Base-by-base conservation (phyloP, 2,329 filamentous ascomycete genomes). In the Diplodia scrobiculata region DNA sequence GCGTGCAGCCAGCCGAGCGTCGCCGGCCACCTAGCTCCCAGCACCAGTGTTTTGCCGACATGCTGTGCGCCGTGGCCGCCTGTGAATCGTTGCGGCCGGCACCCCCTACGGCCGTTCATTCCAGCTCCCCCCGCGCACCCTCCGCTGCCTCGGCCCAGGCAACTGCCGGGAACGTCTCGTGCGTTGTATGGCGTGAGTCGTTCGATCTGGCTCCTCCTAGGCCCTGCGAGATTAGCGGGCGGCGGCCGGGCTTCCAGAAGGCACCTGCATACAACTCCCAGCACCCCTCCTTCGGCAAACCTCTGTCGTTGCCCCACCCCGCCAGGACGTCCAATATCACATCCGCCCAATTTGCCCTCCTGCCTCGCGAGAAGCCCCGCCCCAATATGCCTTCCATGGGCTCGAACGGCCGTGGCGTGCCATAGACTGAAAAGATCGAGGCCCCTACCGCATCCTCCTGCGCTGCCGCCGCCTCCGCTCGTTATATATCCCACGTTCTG, bases 211-310 rank as follows among this genome's bases (percentile, higher is more conserved):
- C 41, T 32, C 48, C 19, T 34, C n/a, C 58, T 36, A 47, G 45
- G 34, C 58, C n/a, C 45, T 50, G 55, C 48, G 58, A 62, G 58
- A 62, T 62, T 62, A 62, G 58, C 58, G 58, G 58, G 58, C 27
- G 29, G 17, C 36, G 38, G 25, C 25, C 55, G 55, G 55, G 7
- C 25, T 48, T 48, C 55, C 38, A 48, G 25, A 60, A 48, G 55
- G 55, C 55, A 10, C 41, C 25, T 60, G 55, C 55, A 5, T 17
- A 10, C 34, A 53, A 53, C 1, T 36, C 17, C 10, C 10, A 32
- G 38, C 55, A 60, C 41, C 58, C 32, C 58, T n/a, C 27, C 58
- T 10, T 50, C 45, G 41, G 58, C 58, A 50, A 62, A 62, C 58
- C 21, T 32, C 58, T 45, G 45, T 50, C 58, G 25, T 29, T 45